phyloP scores from a whole-genome alignment of 2,329 filamentous ascomycete species.

The Sarocladium oryzae region DNA sequence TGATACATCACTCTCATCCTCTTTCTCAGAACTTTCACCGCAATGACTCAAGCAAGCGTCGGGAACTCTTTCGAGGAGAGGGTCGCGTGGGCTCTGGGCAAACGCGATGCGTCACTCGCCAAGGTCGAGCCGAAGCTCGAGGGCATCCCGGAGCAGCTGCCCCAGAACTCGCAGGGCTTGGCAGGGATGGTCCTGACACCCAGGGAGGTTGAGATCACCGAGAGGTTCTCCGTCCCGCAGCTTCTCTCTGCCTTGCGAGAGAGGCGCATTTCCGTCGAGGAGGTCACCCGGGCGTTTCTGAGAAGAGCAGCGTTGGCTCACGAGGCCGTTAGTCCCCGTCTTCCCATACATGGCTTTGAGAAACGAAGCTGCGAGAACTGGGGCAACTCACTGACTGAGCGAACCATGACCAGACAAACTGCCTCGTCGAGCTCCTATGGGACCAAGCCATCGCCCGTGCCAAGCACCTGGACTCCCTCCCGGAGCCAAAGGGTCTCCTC shows the following conservation, averaged over 20 bases:
- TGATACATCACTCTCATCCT: no score
- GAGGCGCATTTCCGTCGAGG: constrained; percentile 8
- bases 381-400: no score
- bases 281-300: constrained; percentile 12
- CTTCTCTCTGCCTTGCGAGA: constrained; percentile 3
- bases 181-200: constrained; percentile 17
- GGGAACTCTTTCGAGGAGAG: neutral
- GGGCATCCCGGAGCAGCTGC: constrained; percentile 16
- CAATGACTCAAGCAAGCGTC: no score
- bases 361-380: no score
- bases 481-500: constrained; percentile 24
- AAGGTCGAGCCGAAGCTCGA: constrained; percentile 21
- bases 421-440: constrained; percentile 27
- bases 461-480: constrained; percentile 25
- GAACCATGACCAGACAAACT: no score
- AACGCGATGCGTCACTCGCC: constrained; percentile 18
- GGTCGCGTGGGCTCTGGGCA: neutral
- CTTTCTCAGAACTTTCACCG: no score
- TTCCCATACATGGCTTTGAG: no score
- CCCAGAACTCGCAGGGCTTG: constrained; percentile 17
- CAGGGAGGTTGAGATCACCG: constrained; percentile 11
- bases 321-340: neutral
- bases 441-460: constrained; percentile 27
- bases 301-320: constrained; percentile 13
- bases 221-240: neutral